Percentiles rank a stretch among this genome's conserved stretches.
Conservation (phyloP, 306 rosid genomes). For the Cicer bijugum region DNA sequence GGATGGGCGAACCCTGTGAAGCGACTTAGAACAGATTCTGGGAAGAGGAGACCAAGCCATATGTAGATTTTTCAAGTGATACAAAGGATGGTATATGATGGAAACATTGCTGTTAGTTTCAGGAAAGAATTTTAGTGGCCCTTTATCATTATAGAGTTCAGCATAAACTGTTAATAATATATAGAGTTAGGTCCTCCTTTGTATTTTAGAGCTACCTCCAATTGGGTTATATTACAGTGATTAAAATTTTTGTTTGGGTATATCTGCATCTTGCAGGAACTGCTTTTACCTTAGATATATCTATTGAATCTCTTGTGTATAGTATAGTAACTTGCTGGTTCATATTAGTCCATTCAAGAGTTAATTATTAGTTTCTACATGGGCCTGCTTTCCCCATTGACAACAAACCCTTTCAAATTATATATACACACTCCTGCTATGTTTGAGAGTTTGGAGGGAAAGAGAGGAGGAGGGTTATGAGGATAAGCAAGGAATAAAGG, state of each 20-base stretch:
- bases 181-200: slow-evolving; percentile 53
- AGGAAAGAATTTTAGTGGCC: slow-evolving; percentile 52
- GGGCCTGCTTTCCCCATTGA: no score
- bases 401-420: no score
- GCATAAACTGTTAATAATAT: slow-evolving; percentile 61
- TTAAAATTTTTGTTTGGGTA: slow-evolving; percentile 38
- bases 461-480: no score
- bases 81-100: slow-evolving; percentile 42
- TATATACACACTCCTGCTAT: no score
- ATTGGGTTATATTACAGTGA: slow-evolving; percentile 46
- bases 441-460: no score
- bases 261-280: slow-evolving; percentile 53
- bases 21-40: slow-evolving; percentile 82
- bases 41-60: slow-evolving; percentile 96
- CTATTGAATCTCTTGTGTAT: slow-evolving; percentile 56
- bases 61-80: slow-evolving; percentile 51
- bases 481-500: no score
- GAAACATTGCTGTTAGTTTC: slow-evolving; percentile 43
- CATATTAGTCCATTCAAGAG: slow-evolving; percentile 37
- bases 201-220: slow-evolving; percentile 50
- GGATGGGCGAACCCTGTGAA: slow-evolving; percentile 94
- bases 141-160: slow-evolving; percentile 47
- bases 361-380: neutral
- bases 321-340: slow-evolving; percentile 49
- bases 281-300: slow-evolving; percentile 36